phyloP scores from a whole-genome alignment of 352 stramenopile species.

The Phytopythium helicoides region DNA sequence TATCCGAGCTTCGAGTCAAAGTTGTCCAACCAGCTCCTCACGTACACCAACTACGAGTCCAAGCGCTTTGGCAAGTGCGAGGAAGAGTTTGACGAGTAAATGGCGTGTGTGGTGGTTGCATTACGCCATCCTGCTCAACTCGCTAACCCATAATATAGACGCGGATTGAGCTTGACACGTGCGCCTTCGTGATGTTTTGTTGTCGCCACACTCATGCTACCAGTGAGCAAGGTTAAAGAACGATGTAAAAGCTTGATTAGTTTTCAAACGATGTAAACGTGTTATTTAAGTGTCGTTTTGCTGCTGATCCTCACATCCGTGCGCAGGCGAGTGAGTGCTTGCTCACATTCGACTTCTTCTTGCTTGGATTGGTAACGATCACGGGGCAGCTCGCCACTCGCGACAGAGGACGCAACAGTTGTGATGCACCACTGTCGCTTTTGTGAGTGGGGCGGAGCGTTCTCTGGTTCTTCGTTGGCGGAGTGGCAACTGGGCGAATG shows the following conservation, averaged over 20 bases:
- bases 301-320: background rate
- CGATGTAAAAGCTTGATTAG: background rate
- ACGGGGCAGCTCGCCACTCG: no score
- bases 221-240: no score
- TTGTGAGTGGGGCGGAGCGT: no score
- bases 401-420: no score
- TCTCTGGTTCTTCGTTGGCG: no score
- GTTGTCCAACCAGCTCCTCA: conserved; percentile 48
- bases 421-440: no score
- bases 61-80: conserved; percentile 34
- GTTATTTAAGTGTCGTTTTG: background rate
- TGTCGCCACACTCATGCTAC: background rate
- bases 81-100: conserved; percentile 19
- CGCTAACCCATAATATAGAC: background rate
- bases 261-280: background rate
- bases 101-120: no score
- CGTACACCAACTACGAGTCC: conserved; percentile 55
- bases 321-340: background rate
- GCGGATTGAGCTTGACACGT: background rate
- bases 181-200: background rate
- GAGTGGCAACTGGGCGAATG: no score
- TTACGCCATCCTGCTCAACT: no score
- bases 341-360: conserved; percentile 1
- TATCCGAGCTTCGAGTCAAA: conserved; percentile 53
- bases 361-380: no score